Evolutionary conservation across 306 rosid genomes (phyloP), one percentile per base, ranked within the genome.

Genomic region (Fragaria vesca): DNA sequence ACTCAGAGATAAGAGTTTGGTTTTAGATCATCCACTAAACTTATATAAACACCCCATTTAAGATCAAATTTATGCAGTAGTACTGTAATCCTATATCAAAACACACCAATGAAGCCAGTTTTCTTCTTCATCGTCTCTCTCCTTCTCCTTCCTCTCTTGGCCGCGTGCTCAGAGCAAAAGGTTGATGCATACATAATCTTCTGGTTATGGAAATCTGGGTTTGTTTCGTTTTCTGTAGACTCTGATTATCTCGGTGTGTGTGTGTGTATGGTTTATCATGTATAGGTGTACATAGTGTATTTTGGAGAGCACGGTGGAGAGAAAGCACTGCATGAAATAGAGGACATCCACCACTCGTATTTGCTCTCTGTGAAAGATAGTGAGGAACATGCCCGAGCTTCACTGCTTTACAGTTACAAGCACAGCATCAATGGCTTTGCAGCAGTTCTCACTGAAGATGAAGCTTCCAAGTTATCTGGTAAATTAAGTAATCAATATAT

Each of bases 401-500:
- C 93, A 24, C 84, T 88, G 81, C 81, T 95, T 74, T 95, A 95
- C 85, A 92, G 97, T 60, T 95, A 95, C 87, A 95, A 89, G 66
- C 92, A 86, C 80, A 82, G 79, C 76, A 78, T 95, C 86, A 95
- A 95, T 84, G 98, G 96, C 87, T 95, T 95, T 71, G 97, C 98
- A 11, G 97, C 98, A 4, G 34, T 91, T n/a, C 98, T 95, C 78
- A 81, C 87, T 16, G 81, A 85, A 5, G 70, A 87, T 34, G 89
- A 95, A 87, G 97, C 97, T 75, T 62, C 89, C 26, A 81, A 77
- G 42, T 76, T 95, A 48, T 89, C 92, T 4, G 97, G 97, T 94
- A 85, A 81, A 24, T 24, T 24, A 24, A 28, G 34, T 58, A 12
- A 71, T 71, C 58, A 26, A 74, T 24, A 24, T 24, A 24, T 21